phyloP scores from a whole-genome alignment of 805 yeast genomes.

The Metschnikowia picachoensis region DNA sequence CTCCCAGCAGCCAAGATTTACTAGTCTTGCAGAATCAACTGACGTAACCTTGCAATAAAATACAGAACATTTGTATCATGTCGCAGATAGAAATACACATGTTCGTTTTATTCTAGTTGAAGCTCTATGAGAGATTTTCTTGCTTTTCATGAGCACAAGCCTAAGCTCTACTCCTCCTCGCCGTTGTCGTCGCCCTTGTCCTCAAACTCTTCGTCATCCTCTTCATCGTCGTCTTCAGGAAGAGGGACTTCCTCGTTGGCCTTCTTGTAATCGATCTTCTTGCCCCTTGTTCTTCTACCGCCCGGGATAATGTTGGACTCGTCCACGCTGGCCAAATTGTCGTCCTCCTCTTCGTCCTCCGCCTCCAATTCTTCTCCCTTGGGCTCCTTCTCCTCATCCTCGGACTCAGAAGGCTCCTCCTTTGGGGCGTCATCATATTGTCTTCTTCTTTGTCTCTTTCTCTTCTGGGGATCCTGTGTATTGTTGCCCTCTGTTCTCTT shows the following conservation, averaged over 20 bases:
- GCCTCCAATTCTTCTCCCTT: constrained; percentile 49
- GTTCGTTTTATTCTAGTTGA: too few relatives aligned
- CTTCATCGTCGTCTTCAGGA: constrained; percentile 48
- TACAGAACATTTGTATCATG: too few relatives aligned
- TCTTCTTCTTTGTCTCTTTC: constrained; percentile 53
- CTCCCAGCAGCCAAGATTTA: too few relatives aligned
- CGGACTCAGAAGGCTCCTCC: constrained; percentile 34
- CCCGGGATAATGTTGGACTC: constrained; percentile 76
- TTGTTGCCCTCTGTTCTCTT: constrained; percentile 3
- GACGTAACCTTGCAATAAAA: too few relatives aligned
- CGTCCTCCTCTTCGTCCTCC: constrained; percentile 69
- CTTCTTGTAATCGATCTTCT: constrained; percentile 77
- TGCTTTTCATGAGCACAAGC: too few relatives aligned
- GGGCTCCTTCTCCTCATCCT: constrained; percentile 41
- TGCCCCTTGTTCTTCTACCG: constrained; percentile 89
- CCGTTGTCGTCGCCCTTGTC: constrained; percentile 24
- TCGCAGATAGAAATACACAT: too few relatives aligned
- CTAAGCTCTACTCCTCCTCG: constrained; percentile 4
- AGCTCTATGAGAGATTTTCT: too few relatives aligned
- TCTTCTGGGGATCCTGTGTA: constrained; percentile 24
- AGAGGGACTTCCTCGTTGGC: constrained; percentile 68
- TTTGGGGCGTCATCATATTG: constrained; percentile 58
- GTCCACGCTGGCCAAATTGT: constrained; percentile 76
- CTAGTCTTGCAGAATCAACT: too few relatives aligned
- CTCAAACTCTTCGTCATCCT: constrained; percentile 47